These are phyloP conservation scores for Picea mariana DNA, from an alignment of 83 land plant species.

Conservation along the genomic window DNA sequence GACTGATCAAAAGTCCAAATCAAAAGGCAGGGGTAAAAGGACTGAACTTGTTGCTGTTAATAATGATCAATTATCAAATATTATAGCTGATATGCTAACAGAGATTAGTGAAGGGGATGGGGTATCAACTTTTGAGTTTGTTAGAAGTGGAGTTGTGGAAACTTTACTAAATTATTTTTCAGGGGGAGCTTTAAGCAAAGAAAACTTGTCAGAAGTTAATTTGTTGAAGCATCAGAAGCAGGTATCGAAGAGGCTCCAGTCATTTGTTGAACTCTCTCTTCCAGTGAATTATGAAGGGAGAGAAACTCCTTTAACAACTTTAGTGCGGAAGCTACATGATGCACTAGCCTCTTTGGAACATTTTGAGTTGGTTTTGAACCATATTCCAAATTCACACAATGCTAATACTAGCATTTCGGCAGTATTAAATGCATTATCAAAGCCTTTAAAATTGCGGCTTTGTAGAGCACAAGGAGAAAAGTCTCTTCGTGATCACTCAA, in stretches of 20 bases:
- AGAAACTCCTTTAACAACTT: constrained; percentile 34
- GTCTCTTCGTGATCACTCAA: constrained; percentile 39
- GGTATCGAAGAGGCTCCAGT: constrained; percentile 32
- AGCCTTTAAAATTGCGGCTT: constrained; percentile 50
- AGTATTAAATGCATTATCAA: constrained; percentile 47
- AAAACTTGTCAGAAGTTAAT: constrained; percentile 16
- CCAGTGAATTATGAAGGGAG: constrained; percentile 16
- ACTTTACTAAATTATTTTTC: constrained; percentile 42
- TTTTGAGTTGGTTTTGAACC: constrained; percentile 50
- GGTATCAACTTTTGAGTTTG: constrained; percentile 57
- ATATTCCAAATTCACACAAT: constrained; percentile 26
- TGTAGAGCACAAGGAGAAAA: constrained; percentile 48
- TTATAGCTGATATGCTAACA: constrained; percentile 37
- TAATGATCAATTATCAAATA: constrained; percentile 30
- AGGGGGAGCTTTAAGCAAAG: constrained; percentile 26
- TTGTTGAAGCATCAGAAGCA: constrained; percentile 24
- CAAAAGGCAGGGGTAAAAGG: constrained; percentile 49
- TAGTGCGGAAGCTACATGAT: constrained; percentile 54
- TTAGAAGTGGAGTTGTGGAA: constrained; percentile 48
- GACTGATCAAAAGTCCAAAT: constrained; percentile 12
- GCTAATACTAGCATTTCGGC: constrained; percentile 35
- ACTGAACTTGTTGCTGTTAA: constrained; percentile 16
- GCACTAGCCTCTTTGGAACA: constrained; percentile 48
- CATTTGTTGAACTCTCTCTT: constrained; percentile 31
- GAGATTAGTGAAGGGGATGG: constrained; percentile 49